Base-by-base conservation (phyloP, 768 basidiomycete species). In the Trametes cinnabarina region DNA sequence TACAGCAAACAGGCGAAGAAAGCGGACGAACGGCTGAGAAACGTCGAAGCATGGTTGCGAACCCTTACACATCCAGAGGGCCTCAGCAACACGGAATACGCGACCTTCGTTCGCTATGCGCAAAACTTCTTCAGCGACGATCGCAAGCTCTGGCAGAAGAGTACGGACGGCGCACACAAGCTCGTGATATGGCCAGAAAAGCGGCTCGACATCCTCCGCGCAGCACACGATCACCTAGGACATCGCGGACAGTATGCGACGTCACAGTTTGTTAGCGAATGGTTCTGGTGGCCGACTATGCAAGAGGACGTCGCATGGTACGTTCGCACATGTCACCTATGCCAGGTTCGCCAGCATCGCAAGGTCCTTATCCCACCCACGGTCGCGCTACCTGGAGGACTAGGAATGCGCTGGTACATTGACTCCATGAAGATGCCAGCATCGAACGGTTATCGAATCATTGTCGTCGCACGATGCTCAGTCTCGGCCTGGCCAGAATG, bases 341-440 rank as follows among this genome's bases (percentile, higher is more conserved):
- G 79, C 52, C 78, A 80, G 44, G 44, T 65, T 0, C 57, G 67
- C 0, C 64, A 67, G 0, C 55, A 61, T 0, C 11, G 53, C 0
- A 68, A 69, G 12, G 41, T 77, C 0, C 22, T 51, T 1, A 63
- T 68, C 10, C 70, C 66, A 0, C 63, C 67, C 1, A 62, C 52
- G 0, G 50, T 70, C 6, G 37, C 66, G 1, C 34, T 28, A 0
- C 66, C 69, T 2, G 50, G 63, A 2, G 47, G 58, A 0, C 61
- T 69, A 4, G 78, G 76, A 54, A n/a, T 60, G 11, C 74, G 75
- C 32, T 68, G 72, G 0, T 71, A 79, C 39, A 63, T 76, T 8
- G 73, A 81, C 61, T 71, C 73, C 0, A 79, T 81, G 76, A 63
- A 69, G 47, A 71, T 81, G 64, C 76, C 73, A 0, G 55, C 48